Evolutionary conservation across 345 rosid species (phyloP).

Genomic region (Dipteronia dyeriana): DNA sequence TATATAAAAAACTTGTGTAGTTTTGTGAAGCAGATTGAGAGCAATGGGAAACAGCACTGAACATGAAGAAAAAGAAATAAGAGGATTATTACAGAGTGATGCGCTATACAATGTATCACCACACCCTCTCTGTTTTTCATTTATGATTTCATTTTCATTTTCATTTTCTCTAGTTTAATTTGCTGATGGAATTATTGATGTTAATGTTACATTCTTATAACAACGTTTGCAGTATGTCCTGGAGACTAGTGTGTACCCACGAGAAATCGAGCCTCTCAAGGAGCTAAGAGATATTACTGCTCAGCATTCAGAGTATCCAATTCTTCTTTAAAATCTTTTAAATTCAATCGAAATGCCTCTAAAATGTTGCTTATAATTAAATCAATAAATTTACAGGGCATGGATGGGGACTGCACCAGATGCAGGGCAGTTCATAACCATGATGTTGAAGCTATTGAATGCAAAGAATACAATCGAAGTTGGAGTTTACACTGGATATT

Average conservation of each 20-base stretch:
- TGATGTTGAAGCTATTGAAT: constrained; percentile 44
- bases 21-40: background rate
- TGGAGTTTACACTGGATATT: constrained; percentile 62
- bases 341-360: background rate
- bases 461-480: constrained; percentile 51
- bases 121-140: background rate
- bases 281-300: constrained; percentile 42
- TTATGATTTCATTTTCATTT: too few relatives aligned
- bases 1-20: too few relatives aligned
- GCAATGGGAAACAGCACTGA: background rate
- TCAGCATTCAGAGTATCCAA: constrained; percentile 25
- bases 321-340: background rate
- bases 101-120: background rate
- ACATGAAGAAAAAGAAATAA: background rate
- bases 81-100: background rate
- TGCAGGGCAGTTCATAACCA: constrained; percentile 43
- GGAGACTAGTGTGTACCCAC: constrained; percentile 41
- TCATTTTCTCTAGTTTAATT: background rate
- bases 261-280: constrained; percentile 45
- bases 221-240: constrained; percentile 22
- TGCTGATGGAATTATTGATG: background rate
- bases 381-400: constrained; percentile 31
- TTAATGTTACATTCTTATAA: background rate
- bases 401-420: constrained; percentile 39
- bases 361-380: background rate